These are phyloP conservation scores for Lagenaria siceraria DNA, from an alignment of 306 rosid genomes.

Conservation along the genomic window DNA sequence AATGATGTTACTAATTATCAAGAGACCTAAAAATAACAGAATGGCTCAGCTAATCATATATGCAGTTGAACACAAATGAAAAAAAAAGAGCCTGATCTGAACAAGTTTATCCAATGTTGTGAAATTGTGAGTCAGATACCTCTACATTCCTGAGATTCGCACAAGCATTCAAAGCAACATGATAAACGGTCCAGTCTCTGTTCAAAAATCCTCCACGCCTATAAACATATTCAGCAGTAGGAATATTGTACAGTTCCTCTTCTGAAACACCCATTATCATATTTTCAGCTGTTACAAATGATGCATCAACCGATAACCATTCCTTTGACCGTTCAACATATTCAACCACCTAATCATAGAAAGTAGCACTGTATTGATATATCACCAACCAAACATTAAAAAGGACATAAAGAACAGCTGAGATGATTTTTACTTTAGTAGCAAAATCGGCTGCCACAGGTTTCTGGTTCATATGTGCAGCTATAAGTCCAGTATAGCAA, in stretches of 20 bases:
- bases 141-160: conserved; percentile 62
- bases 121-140: conserved; percentile 27
- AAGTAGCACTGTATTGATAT: conserved; percentile 11
- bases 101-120: not conserved
- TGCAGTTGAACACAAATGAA: not conserved
- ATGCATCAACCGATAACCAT: conserved; percentile 57
- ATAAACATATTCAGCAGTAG: conserved; percentile 63
- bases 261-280: conserved; percentile 70
- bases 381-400: conserved; percentile 7
- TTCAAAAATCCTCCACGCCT: conserved; percentile 48
- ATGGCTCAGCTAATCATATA: not conserved
- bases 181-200: conserved; percentile 47
- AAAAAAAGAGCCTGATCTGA: not conserved
- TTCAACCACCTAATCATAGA: conserved; percentile 59
- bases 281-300: conserved; percentile 66
- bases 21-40: not conserved
- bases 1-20: not conserved
- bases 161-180: conserved; percentile 72
- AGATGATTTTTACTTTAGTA: conserved; percentile 43
- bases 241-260: conserved; percentile 86
- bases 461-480: conserved; percentile 61
- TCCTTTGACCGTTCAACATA: conserved; percentile 79
- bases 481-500: conserved; percentile 80
- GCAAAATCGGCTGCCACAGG: conserved; percentile 72
- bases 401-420: conserved; percentile 9